These are phyloP conservation scores for Rhodotorula glutinis DNA, from an alignment of 1,284 basidiomycete genomes.

Conservation along the genomic window DNA sequence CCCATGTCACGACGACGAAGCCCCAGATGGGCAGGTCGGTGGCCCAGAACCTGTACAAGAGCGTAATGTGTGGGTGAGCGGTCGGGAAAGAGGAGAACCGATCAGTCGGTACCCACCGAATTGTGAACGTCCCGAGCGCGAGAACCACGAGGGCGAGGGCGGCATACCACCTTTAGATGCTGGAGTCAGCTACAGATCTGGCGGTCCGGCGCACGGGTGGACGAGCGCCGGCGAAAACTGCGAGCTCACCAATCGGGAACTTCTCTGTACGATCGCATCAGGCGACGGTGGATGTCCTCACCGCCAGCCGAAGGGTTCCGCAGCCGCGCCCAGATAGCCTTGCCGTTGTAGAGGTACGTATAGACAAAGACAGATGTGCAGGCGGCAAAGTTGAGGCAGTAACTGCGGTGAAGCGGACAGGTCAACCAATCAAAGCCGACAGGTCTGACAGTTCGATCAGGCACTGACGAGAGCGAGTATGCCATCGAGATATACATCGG, in stretches of 20 bases:
- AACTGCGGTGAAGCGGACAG: conserved; percentile 46
- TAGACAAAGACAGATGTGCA: conserved; percentile 63
- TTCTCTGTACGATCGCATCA: conserved; percentile 85
- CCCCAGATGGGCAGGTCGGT: conserved; percentile 86
- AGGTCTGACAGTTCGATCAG: background rate
- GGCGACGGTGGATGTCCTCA: conserved; percentile 91
- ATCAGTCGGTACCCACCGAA: background rate
- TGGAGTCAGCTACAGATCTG: background rate
- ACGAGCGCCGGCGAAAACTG: background rate
- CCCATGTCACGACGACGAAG: conserved; percentile 64
- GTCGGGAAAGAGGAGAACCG: no score
- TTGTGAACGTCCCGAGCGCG: conserved; percentile 64
- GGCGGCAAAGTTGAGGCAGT: conserved; percentile 81
- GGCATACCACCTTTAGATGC: background rate
- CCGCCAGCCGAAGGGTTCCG: conserved; percentile 72
- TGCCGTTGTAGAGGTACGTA: conserved; percentile 80
- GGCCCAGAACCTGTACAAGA: conserved; percentile 56
- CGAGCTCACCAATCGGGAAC: conserved; percentile 76
- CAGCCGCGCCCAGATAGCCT: conserved; percentile 67
- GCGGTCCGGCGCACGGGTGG: background rate
- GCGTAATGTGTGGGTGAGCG: background rate
- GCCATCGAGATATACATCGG: conserved; percentile 83
- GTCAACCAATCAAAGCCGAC: background rate
- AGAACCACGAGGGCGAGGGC: conserved; percentile 47
- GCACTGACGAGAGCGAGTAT: conserved; percentile 64